A percentile compares a stretch with the other conserved stretches of the same genome.
phyloP scores from a whole-genome alignment of 768 basidiomycete species.

The Trametes sanguinea region DNA sequence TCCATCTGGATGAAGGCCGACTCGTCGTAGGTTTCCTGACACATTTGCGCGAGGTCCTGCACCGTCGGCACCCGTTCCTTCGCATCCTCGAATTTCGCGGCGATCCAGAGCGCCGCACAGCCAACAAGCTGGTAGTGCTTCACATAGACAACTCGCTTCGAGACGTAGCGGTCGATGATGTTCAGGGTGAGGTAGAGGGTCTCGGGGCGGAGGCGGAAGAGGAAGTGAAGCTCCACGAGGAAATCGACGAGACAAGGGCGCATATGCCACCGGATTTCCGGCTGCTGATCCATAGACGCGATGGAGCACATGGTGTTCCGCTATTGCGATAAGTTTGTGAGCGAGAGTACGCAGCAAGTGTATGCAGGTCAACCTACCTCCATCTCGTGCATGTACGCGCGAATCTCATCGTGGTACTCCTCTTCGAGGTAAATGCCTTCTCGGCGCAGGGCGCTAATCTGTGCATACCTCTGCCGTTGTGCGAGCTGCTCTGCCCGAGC shows the following conservation, averaged over 20 bases:
- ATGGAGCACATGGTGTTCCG: slow-evolving; percentile 86
- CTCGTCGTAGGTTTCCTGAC: slow-evolving; percentile 96
- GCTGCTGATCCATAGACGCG: slow-evolving; percentile 98
- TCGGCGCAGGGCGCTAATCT: slow-evolving; percentile 66
- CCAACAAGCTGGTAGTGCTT: slow-evolving; percentile 99
- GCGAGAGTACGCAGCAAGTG: neutral
- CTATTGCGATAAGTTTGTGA: slow-evolving; percentile 40
- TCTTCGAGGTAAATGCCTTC: slow-evolving; percentile 86
- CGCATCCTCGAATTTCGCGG: slow-evolving; percentile 98
- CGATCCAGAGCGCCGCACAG: slow-evolving; percentile 98
- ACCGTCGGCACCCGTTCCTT: slow-evolving; percentile 98
- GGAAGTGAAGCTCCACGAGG: slow-evolving; percentile 97
- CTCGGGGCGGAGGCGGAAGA: slow-evolving; percentile 96
- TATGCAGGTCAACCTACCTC: slow-evolving; percentile 67
- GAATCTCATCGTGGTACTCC: slow-evolving; percentile 93
- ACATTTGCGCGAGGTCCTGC: slow-evolving; percentile 91
- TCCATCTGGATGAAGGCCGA: slow-evolving; percentile 99
- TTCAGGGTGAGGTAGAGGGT: slow-evolving; percentile 98
- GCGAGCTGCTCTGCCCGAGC: slow-evolving; percentile 59
- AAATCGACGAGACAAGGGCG: slow-evolving; percentile 98
- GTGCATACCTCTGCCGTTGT: slow-evolving; percentile 70
- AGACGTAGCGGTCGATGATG: slow-evolving; percentile 98
- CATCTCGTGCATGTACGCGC: slow-evolving; percentile 95
- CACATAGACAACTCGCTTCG: slow-evolving; percentile 96
- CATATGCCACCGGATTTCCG: slow-evolving; percentile 99